Conservation (phyloP, 495 filamentous ascomycete genomes). For the Choiromyces venosus region DNA sequence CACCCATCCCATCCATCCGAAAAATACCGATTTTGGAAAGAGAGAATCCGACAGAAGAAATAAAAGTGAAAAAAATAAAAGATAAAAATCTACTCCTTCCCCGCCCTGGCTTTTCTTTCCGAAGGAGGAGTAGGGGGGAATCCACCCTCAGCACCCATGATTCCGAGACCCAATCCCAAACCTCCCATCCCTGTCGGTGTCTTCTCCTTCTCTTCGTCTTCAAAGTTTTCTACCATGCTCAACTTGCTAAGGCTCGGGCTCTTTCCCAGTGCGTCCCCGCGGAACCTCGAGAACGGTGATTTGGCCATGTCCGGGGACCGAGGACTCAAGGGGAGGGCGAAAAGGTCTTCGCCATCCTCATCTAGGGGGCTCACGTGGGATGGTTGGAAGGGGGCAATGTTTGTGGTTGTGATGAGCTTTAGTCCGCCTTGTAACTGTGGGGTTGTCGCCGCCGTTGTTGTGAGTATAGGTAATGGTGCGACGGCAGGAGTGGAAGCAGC, state of each 20-base stretch:
- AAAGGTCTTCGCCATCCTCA: slow-evolving; percentile 40
- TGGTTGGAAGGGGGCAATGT: slow-evolving; percentile 11
- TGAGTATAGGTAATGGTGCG: slow-evolving; percentile 16
- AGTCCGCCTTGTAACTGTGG: background rate
- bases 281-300: slow-evolving; percentile 39
- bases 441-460: slow-evolving; percentile 4
- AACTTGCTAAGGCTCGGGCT: background rate
- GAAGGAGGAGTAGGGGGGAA: background rate
- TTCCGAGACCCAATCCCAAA: background rate
- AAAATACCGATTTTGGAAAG: background rate
- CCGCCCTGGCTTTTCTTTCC: background rate
- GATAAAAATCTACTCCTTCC: background rate
- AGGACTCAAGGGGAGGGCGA: slow-evolving; percentile 38
- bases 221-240: background rate
- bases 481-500: slow-evolving; percentile 23
- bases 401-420: slow-evolving; percentile 20
- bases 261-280: slow-evolving; percentile 29
- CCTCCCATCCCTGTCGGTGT: background rate
- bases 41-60: background rate
- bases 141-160: background rate
- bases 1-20: background rate
- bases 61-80: no score
- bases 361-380: background rate
- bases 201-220: background rate
- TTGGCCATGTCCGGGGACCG: slow-evolving; percentile 38